phyloP scores from a whole-genome alignment of 495 filamentous ascomycete species.

The Aspergillus haitiensis region DNA sequence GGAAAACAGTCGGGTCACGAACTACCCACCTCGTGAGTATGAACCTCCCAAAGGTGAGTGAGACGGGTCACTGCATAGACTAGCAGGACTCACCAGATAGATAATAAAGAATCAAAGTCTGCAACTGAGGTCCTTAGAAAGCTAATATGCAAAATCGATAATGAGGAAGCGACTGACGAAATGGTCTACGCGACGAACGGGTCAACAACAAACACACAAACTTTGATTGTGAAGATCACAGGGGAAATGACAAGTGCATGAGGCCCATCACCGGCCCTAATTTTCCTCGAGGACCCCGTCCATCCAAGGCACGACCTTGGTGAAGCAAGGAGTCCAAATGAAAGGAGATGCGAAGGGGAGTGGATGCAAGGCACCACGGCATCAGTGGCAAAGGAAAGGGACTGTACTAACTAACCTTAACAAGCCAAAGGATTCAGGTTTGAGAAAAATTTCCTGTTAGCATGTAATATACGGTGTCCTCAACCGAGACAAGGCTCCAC shows the following conservation, averaged over 20 bases:
- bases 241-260: conserved; percentile 24
- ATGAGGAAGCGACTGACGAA: conserved; percentile 26
- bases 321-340: conserved; percentile 41
- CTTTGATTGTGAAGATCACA: conserved; percentile 17
- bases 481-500: conserved; percentile 42
- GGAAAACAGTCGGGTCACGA: conserved; percentile 25
- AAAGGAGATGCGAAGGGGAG: conserved; percentile 34
- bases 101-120: conserved; percentile 18
- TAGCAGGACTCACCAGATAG: conserved; percentile 36
- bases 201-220: conserved; percentile 47
- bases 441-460: conserved; percentile 19
- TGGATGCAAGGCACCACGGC: conserved; percentile 43
- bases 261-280: conserved; percentile 28
- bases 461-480: conserved; percentile 29
- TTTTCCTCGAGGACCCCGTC: conserved; percentile 35
- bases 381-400: conserved; percentile 29
- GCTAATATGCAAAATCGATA: conserved; percentile 40
- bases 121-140: conserved; percentile 25
- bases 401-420: conserved; percentile 34
- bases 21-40: conserved; percentile 40
- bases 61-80: conserved; percentile 40
- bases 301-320: conserved; percentile 33
- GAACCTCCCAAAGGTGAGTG: conserved; percentile 28
- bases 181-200: conserved; percentile 25
- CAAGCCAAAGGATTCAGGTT: conserved; percentile 21